These are phyloP conservation scores for Phytophthora pinifolia DNA, from an alignment of 352 stramenopile genomes.

Conservation along the genomic window DNA sequence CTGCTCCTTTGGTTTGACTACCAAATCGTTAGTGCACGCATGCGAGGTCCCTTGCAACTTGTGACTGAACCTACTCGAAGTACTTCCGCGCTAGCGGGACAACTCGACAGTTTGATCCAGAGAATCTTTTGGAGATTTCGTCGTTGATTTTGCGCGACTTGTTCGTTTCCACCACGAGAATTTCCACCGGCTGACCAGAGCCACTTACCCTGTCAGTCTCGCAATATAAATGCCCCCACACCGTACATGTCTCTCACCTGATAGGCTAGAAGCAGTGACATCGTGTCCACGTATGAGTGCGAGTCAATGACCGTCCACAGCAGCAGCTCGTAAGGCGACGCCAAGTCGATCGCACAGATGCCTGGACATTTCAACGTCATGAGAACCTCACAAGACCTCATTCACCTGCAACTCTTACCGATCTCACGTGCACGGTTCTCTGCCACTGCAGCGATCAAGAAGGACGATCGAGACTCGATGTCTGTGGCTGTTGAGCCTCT, in stretches of 20 bases:
- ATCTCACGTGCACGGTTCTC: conserved; percentile 66
- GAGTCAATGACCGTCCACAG: conserved; percentile 84
- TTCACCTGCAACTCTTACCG: conserved; percentile 25
- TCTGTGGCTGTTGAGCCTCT: conserved; percentile 22
- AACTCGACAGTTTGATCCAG: conserved; percentile 52
- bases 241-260: conserved; percentile 32
- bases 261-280: conserved; percentile 72
- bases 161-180: conserved; percentile 65
- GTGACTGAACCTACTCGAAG: conserved; percentile 50
- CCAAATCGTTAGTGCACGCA: background rate
- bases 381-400: background rate
- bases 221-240: background rate
- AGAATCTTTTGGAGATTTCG: conserved; percentile 64
- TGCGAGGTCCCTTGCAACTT: background rate
- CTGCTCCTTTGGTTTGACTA: conserved; percentile 82
- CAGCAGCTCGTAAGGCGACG: conserved; percentile 67
- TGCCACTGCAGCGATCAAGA: conserved; percentile 59
- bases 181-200: conserved; percentile 56
- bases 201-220: background rate
- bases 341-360: conserved; percentile 74
- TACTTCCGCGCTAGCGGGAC: conserved; percentile 78
- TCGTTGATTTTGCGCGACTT: conserved; percentile 69
- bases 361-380: conserved; percentile 20
- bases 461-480: conserved; percentile 33
- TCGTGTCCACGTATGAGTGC: conserved; percentile 67